Percentiles rank a stretch among this genome's conserved stretches.
These are phyloP conservation scores for Cornus suecica DNA, from an alignment of 148 eudicot species.

Conservation along the genomic window DNA sequence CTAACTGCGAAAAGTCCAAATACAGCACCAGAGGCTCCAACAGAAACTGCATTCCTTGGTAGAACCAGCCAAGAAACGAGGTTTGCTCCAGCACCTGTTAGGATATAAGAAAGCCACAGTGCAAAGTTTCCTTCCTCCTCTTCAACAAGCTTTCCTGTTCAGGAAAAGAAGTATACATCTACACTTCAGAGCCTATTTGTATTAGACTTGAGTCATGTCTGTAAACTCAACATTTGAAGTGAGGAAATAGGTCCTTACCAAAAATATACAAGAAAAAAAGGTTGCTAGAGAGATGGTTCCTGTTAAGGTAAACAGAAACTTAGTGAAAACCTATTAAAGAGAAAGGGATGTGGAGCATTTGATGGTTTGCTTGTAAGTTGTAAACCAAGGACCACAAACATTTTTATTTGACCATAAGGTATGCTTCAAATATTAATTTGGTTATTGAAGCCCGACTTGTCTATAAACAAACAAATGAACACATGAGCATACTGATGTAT, in stretches of 20 bases:
- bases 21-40: slow-evolving; percentile 97
- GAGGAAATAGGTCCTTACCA: slow-evolving; percentile 54
- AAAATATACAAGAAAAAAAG: slow-evolving; percentile 96
- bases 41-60: slow-evolving; percentile 92
- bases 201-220: background rate
- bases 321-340: slow-evolving; percentile 9
- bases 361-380: background rate
- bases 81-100: slow-evolving; percentile 97
- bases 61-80: slow-evolving; percentile 93
- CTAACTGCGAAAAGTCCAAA: slow-evolving; percentile 97
- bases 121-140: slow-evolving; percentile 95
- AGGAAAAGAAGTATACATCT: slow-evolving; percentile 10
- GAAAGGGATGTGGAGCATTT: background rate
- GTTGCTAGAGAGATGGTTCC: slow-evolving; percentile 98
- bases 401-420: background rate
- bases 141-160: slow-evolving; percentile 93
- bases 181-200: background rate
- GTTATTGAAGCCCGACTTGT: background rate
- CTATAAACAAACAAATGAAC: no score
- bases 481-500: background rate
- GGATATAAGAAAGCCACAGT: slow-evolving; percentile 84
- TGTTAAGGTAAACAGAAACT: slow-evolving; percentile 29
- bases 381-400: background rate
- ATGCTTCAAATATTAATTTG: background rate
- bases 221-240: slow-evolving; percentile 1